A percentile compares a stretch with the other conserved stretches of the same genome.
phyloP scores from a whole-genome alignment of 495 filamentous ascomycete species.

The Articulospora tetracladia region DNA sequence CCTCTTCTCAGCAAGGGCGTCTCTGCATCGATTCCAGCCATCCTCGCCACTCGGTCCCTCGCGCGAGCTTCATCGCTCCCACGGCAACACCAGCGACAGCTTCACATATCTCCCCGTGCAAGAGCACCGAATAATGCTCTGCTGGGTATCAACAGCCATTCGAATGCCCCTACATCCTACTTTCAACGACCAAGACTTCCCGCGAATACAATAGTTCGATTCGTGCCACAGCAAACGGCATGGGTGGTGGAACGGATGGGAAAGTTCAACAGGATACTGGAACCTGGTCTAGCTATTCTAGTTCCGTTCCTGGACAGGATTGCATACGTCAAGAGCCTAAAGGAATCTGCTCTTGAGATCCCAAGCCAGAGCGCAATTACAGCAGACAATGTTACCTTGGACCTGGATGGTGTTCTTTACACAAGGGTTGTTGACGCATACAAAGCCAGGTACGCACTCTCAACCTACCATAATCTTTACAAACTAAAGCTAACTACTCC shows the following conservation, averaged over 20 bases:
- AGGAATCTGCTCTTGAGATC: conserved; percentile 94
- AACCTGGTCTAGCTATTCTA: conserved; percentile 86
- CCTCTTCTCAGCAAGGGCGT: conserved; percentile 12
- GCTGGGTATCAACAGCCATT: conserved; percentile 22
- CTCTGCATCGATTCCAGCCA: background rate
- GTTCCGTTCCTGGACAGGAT: conserved; percentile 93
- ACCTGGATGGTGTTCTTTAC: conserved; percentile 92
- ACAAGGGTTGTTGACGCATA: conserved; percentile 96
- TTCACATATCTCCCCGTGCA: conserved; percentile 9
- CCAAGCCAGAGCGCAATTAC: conserved; percentile 96
- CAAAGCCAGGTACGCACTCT: conserved; percentile 71
- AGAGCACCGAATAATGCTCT: conserved; percentile 17
- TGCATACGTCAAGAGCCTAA: conserved; percentile 95
- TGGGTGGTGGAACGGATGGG: conserved; percentile 99
- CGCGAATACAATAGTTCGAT: conserved; percentile 91
- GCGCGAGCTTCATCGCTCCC: conserved; percentile 1
- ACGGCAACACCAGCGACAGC: conserved; percentile 21
- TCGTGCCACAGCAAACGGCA: conserved; percentile 97
- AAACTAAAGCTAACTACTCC: background rate
- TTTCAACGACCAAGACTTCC: conserved; percentile 63
- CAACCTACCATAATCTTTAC: background rate
- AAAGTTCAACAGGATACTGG: conserved; percentile 85
- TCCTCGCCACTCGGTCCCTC: background rate
- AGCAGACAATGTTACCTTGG: conserved; percentile 94
- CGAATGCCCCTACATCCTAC: conserved; percentile 44